Evolutionary conservation across 805 yeast genomes (phyloP).

Genomic region (Suhomyces canberraensis): DNA sequence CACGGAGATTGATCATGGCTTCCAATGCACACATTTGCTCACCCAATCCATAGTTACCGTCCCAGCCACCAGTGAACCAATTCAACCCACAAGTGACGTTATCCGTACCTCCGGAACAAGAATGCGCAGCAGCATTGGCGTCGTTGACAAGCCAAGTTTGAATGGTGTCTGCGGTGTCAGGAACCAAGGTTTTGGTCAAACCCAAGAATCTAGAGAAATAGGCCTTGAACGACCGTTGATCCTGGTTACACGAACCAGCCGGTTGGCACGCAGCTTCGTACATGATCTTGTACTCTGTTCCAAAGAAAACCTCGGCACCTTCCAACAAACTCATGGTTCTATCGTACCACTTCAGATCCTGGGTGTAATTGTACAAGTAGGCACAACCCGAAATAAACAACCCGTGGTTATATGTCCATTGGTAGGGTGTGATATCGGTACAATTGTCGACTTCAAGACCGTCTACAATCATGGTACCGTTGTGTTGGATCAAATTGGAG

Average conservation of each 20-base stretch:
- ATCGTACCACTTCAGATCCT: constrained; percentile 59
- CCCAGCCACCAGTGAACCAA: constrained; percentile 61
- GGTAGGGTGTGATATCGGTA: constrained; percentile 50
- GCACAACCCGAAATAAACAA: constrained; percentile 78
- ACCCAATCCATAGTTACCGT: constrained; percentile 68
- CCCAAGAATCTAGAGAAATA: constrained; percentile 74
- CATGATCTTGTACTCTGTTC: constrained; percentile 41
- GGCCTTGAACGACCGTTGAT: constrained; percentile 92
- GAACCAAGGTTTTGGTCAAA: constrained; percentile 67
- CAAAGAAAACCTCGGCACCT: constrained; percentile 57
- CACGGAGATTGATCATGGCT: constrained; percentile 47
- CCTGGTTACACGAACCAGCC: constrained; percentile 64
- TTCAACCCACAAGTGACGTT: constrained; percentile 78
- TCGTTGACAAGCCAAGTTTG: constrained; percentile 39
- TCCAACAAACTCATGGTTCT: constrained; percentile 55
- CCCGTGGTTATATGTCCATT: constrained; percentile 90
- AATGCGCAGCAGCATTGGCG: constrained; percentile 49
- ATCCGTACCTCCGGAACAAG: constrained; percentile 78
- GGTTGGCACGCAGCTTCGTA: constrained; percentile 85
- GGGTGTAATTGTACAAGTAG: constrained; percentile 70
- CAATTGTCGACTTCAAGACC: constrained; percentile 72
- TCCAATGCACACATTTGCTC: constrained; percentile 78
- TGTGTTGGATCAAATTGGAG: constrained; percentile 41
- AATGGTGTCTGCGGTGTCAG: constrained; percentile 50
- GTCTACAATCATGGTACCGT: constrained; percentile 56